A percentile compares a stretch with the other conserved stretches of the same genome.
These are phyloP conservation scores for Sclerotiophoma versabilis DNA, from an alignment of 2,329 filamentous ascomycete species.

Conservation along the genomic window DNA sequence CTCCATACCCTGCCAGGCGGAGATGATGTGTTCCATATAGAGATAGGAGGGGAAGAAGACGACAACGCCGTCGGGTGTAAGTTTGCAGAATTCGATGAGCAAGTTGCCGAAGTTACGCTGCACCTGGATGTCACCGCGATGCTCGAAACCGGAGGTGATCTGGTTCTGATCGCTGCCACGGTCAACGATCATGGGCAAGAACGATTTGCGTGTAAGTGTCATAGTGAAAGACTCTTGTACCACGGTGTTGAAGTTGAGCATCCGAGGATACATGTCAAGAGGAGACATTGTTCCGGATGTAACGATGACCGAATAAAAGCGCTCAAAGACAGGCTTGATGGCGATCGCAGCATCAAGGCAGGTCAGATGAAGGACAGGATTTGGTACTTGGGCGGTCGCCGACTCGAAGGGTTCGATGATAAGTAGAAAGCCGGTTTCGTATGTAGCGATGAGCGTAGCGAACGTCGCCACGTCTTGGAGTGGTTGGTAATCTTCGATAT, in stretches of 20 bases:
- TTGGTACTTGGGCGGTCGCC: conserved; percentile 92
- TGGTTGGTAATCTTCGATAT: conserved; percentile 97
- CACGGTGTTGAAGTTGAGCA: conserved; percentile 91
- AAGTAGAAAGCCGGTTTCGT: conserved; percentile 93
- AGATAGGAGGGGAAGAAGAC: conserved; percentile 99
- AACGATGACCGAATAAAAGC: conserved; percentile 97
- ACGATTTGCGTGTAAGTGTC: conserved; percentile 93
- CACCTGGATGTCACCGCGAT: conserved; percentile 94
- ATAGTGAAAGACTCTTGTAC: conserved; percentile 97
- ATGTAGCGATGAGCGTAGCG: conserved; percentile 92
- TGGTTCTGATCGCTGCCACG: conserved; percentile 92
- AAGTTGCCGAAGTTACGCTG: conserved; percentile 95
- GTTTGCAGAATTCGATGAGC: conserved; percentile 91
- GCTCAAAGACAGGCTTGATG: conserved; percentile 96
- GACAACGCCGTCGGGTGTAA: conserved; percentile 97
- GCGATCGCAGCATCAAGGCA: conserved; percentile 97
- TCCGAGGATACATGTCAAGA: conserved; percentile 98
- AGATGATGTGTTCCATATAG: conserved; percentile 99
- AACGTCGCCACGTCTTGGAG: conserved; percentile 98
- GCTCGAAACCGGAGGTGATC: conserved; percentile 92
- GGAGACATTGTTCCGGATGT: conserved; percentile 97
- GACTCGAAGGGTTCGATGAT: conserved; percentile 98
- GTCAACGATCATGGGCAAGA: conserved; percentile 97
- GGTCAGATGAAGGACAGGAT: conserved; percentile 95
- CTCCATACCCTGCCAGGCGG: conserved; percentile 99